Evolutionary conservation across 352 stramenopile genomes (phyloP).

Genomic region (Pythium vanterpoolii): DNA sequence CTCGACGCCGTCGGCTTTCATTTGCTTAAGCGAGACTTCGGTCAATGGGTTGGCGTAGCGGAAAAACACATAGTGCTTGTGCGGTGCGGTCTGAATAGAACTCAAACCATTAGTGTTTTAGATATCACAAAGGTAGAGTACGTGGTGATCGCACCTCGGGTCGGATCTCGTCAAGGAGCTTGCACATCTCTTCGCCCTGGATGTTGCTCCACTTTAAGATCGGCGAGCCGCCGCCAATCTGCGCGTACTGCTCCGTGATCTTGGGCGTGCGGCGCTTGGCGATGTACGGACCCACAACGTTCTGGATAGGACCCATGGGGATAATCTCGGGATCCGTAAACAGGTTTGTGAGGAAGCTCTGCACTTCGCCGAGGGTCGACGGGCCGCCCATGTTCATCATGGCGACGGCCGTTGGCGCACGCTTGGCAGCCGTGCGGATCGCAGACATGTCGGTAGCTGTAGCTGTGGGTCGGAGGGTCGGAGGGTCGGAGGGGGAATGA

Average conservation of each 20-base stretch:
- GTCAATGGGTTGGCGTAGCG: constrained; percentile 98
- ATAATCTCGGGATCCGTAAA: constrained; percentile 99
- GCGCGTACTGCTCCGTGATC: constrained; percentile 93
- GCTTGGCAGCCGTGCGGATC: constrained; percentile 37
- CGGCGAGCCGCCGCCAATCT: constrained; percentile 97
- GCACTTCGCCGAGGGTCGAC: constrained; percentile 92
- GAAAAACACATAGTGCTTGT: constrained; percentile 97
- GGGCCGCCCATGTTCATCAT: constrained; percentile 98
- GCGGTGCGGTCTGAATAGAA: constrained; percentile 59
- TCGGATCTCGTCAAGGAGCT: constrained; percentile 88
- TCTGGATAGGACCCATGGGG: constrained; percentile 90
- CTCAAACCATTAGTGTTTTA: background rate
- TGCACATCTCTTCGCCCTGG: constrained; percentile 91
- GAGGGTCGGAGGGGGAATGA: background rate
- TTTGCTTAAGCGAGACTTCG: constrained; percentile 94
- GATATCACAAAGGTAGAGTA: background rate
- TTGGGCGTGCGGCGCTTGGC: constrained; percentile 91
- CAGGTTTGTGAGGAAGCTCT: constrained; percentile 98
- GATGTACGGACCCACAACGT: constrained; percentile 74
- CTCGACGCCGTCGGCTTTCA: constrained; percentile 93
- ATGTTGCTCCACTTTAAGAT: constrained; percentile 97
- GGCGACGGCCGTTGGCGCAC: constrained; percentile 57
- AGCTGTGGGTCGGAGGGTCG: background rate
- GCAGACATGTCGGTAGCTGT: constrained; percentile 20
- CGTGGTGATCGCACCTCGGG: constrained; percentile 42